Base-by-base conservation (phyloP, 768 basidiomycete species). In the Coprinellus aureogranulatus region DNA sequence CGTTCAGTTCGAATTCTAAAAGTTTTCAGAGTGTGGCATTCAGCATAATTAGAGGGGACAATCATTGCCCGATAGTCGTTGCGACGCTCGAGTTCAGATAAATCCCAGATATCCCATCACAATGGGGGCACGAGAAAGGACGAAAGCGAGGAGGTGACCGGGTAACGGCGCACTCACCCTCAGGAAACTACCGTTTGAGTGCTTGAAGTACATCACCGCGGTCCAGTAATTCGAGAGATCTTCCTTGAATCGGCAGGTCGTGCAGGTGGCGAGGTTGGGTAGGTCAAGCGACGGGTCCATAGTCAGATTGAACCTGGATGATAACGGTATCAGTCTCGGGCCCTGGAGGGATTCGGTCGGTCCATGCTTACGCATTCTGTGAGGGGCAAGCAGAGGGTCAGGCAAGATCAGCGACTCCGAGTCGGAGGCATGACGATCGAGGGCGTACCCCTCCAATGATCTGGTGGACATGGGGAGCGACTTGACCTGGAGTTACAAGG, bases 221-320 rank as follows among this genome's bases (percentile, higher is more conserved):
- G 46, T 48, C 46, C 46, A 48, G 46, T 48, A 48, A 25, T 48
- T 48, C 23, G 46, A 48, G 23, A 48, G 26, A 25, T 48, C 46
- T 27, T 48, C 46, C 26, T 48, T 48, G 46, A 48, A 48, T 4
- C 46, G 46, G n/a, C 46, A 48, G 12, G 46, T 48, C 4, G 46
- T 48, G 46, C 46, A 48, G 26, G 46, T 48, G 9, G 46, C n/a
- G 22, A 48, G 46, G 25, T 22, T 48, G 14, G 46, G 46, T 12
- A 48, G 46, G 46, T 48, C 46, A 18, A 48, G 46, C 9, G 23
- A 4, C 9, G 46, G 46, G 26, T 48, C 46, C 46, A 48, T 48
- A 12, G 46, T 48, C 10, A 48, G 26, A 18, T 48, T 48, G 46
- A 48, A 48, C 23, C 46, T 48, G 25, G 26, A 9, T 8, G 4